Evolutionary conservation across 2,329 filamentous ascomycete species (phyloP).

Genomic region (Talaromyces funiculosus): DNA sequence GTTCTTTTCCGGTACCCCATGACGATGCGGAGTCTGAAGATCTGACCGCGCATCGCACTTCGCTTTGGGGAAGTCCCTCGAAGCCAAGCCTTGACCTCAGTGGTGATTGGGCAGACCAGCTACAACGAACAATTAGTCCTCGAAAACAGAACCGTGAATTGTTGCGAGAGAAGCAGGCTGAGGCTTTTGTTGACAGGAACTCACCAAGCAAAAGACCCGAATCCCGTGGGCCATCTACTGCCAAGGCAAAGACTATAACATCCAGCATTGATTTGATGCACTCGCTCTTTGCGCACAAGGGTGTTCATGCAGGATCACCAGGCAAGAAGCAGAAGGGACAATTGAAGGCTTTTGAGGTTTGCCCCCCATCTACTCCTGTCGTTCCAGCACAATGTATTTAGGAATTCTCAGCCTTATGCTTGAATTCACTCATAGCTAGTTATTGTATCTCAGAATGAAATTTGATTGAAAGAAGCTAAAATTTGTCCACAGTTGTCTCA

Average conservation of each 20-base stretch:
- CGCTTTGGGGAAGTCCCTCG: conserved; percentile 44
- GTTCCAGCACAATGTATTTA: conserved; percentile 22
- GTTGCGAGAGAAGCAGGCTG: conserved; percentile 59
- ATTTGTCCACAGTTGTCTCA: conserved; percentile 69
- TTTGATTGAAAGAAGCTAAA: conserved; percentile 33
- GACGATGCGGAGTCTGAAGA: conserved; percentile 68
- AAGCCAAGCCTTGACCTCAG: conserved; percentile 54
- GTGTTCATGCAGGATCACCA: conserved; percentile 42
- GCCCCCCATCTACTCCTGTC: conserved; percentile 48
- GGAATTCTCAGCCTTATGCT: conserved; percentile 13
- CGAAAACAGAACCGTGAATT: conserved; percentile 82
- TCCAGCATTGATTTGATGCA: conserved; percentile 97
- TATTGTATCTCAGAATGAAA: conserved; percentile 34
- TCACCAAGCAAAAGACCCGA: conserved; percentile 28
- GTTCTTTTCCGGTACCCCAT: conserved; percentile 68
- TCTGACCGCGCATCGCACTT: conserved; percentile 38
- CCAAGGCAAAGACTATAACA: conserved; percentile 59
- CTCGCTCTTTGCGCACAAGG: conserved; percentile 72
- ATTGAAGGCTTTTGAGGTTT: conserved; percentile 77
- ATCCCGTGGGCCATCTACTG: conserved; percentile 17
- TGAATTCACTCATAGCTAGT: conserved; percentile 22
- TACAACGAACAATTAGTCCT: conserved; percentile 89
- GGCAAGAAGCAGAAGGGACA: conserved; percentile 54
- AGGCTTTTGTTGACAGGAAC: conserved; percentile 49
- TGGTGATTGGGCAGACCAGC: conserved; percentile 88